A percentile compares a stretch with the other conserved stretches of the same genome.
Conservation (phyloP, 805 yeast species). For the Huiozyma sinensis region DNA sequence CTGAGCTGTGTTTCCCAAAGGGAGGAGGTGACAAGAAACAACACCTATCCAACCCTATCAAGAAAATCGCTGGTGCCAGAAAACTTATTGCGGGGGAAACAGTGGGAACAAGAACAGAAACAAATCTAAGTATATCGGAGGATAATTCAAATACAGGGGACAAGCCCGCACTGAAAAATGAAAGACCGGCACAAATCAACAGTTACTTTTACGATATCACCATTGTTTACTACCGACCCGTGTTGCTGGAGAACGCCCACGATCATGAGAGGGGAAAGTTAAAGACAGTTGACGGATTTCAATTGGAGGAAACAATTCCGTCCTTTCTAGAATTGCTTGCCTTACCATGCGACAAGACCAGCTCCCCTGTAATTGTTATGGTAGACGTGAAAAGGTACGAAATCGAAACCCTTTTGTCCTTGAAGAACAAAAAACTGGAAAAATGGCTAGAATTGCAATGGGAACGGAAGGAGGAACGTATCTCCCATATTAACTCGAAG, state of each 20-base stretch:
- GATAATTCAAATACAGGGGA: neutral
- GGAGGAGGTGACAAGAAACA: neutral
- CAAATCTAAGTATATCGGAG: neutral
- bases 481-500: constrained; percentile 31
- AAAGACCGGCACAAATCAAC: constrained; percentile 4
- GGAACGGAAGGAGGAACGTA: constrained; percentile 53
- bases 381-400: constrained; percentile 38
- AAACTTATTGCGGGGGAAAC: neutral
- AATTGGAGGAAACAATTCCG: constrained; percentile 26
- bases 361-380: constrained; percentile 29
- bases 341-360: neutral
- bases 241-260: constrained; percentile 10
- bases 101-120: neutral
- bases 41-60: neutral
- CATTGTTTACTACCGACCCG: constrained; percentile 30
- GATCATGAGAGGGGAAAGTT: constrained; percentile 17
- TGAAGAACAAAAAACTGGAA: constrained; percentile 46
- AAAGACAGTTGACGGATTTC: constrained; percentile 14
- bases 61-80: neutral
- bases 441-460: constrained; percentile 70
- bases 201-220: constrained; percentile 27
- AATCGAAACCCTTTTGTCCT: constrained; percentile 38
- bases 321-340: constrained; percentile 19
- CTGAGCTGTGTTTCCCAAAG: neutral
- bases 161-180: neutral